phyloP scores from a whole-genome alignment of 2,329 filamentous ascomycete genomes.

The Fusarium kyushuense region DNA sequence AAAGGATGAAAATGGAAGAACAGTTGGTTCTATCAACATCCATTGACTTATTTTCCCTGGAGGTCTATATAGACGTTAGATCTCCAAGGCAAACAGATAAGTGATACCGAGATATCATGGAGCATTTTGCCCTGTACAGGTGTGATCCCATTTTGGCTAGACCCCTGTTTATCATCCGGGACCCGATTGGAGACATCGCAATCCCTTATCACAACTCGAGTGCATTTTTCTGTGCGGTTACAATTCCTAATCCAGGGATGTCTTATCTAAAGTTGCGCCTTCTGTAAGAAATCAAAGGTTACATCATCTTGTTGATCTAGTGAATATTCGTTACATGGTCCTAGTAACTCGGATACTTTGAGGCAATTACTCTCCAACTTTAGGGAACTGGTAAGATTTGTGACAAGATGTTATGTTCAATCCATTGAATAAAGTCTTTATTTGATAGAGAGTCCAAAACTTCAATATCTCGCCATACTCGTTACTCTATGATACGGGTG shows the following conservation, averaged over 20 bases:
- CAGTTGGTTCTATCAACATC: neutral
- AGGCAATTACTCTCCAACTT: too few relatives aligned
- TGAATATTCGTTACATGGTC: too few relatives aligned
- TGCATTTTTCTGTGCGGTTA: neutral
- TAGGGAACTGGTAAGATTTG: too few relatives aligned
- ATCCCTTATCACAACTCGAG: constrained; percentile 5
- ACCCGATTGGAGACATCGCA: constrained; percentile 8
- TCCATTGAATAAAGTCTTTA: too few relatives aligned
- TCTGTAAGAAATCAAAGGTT: constrained; percentile 21
- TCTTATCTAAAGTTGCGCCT: constrained; percentile 35
- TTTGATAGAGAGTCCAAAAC: too few relatives aligned
- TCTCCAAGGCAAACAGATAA: neutral
- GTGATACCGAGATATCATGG: neutral
- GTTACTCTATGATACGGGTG: neutral
- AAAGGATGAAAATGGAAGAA: neutral
- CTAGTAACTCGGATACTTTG: too few relatives aligned
- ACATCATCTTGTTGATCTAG: neutral
- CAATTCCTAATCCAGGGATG: constrained; percentile 7
- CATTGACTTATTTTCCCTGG: rapidly evolving
- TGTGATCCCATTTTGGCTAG: constrained; percentile 25
- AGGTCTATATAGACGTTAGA: constrained; percentile 1
- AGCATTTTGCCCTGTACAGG: neutral
- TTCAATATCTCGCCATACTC: too few relatives aligned
- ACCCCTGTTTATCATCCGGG: constrained; percentile 19
- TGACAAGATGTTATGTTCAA: too few relatives aligned